Conservation (phyloP, 1,139 yeast species). For the Pichia kudriavzevii region DNA sequence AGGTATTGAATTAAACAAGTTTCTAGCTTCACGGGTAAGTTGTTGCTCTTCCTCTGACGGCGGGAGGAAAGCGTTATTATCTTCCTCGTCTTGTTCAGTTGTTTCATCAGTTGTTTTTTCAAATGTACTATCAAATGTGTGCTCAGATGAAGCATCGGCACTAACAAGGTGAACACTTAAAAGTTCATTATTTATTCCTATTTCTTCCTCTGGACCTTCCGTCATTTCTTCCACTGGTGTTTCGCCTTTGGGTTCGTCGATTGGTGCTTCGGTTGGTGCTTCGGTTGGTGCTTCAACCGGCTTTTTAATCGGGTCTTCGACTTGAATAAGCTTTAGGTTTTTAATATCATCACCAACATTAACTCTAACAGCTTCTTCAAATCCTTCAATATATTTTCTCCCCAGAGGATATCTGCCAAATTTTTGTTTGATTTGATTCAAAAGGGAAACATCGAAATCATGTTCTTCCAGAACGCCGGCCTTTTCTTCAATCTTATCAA, state of each 20-base stretch:
- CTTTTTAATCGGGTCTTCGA: too few species aligned
- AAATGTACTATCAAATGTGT: too few species aligned
- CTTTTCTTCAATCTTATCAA: slow-evolving; percentile 41
- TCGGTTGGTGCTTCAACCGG: too few species aligned
- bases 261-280: too few species aligned
- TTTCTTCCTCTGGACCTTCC: background rate
- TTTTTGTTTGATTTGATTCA: slow-evolving; percentile 59
- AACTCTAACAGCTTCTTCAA: slow-evolving; percentile 27
- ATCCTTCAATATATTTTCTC: slow-evolving; percentile 15
- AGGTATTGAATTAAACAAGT: slow-evolving; percentile 10
- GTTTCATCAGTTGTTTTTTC: background rate
- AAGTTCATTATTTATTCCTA: background rate
- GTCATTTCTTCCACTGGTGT: background rate
- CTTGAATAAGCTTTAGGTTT: slow-evolving; percentile 9
- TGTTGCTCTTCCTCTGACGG: slow-evolving; percentile 11
- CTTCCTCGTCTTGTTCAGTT: background rate
- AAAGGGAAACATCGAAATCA: slow-evolving; percentile 36
- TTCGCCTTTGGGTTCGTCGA: background rate
- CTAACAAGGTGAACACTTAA: background rate
- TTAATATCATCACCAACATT: slow-evolving; percentile 23
- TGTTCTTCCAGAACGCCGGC: slow-evolving; percentile 6
- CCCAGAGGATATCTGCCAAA: slow-evolving; percentile 43
- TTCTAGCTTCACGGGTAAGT: slow-evolving; percentile 12
- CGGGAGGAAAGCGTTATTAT: slow-evolving; percentile 1
- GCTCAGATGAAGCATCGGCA: background rate